Evolutionary conservation across 306 rosid species (phyloP), one percentile per base, ranked within the genome.

Genomic region (Vigna trinervia): DNA sequence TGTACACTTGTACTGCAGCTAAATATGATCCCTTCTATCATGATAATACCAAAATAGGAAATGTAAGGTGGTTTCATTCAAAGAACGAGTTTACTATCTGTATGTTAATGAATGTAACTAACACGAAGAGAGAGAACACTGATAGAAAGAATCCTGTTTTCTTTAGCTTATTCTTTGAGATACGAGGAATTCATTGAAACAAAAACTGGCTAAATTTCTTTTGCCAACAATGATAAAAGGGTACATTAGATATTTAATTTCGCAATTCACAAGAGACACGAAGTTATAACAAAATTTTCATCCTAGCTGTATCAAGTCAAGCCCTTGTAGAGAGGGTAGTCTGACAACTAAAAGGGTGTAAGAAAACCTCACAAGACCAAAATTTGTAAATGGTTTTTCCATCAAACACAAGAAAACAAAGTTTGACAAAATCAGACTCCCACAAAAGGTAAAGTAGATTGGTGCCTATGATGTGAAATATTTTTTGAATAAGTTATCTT

Each of bases 331-430:
- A 1, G 12, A 19, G 57, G 59, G 26, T 52, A 19, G 14, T 54
- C 60, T 54, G 60, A 54, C 60, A 54, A 20, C 30, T 17, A 54
- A 19, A 20, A 20, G 19, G 17, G 50, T 34, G 53, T 45, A 63
- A 63, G 47, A 13, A 63, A 48, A 62, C 30, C 62, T 48, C 36
- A 34, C 2, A 41, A 59, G 56, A 57, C 23, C 5, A 6, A 73
- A 58, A 48, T 4, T 2, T 10, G 30, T 56, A 26, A 4, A 12
- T 15, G 15, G 10, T 0, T 57, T 12, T 23, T 20, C 75, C 59
- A 26, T 72, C 60, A 62, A 62, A 39, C 74, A 12, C 67, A 72
- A 63, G 81, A 68, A 68, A 78, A 69, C 14, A 26, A 32, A n/a
- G 50, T 32, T 13, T 47, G 12, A 22, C 63, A 41, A 39, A 41